Percentiles rank a stretch among this genome's conserved stretches.
phyloP scores from a whole-genome alignment of 805 yeast genomes.

The Monosporozyma servazzii region DNA sequence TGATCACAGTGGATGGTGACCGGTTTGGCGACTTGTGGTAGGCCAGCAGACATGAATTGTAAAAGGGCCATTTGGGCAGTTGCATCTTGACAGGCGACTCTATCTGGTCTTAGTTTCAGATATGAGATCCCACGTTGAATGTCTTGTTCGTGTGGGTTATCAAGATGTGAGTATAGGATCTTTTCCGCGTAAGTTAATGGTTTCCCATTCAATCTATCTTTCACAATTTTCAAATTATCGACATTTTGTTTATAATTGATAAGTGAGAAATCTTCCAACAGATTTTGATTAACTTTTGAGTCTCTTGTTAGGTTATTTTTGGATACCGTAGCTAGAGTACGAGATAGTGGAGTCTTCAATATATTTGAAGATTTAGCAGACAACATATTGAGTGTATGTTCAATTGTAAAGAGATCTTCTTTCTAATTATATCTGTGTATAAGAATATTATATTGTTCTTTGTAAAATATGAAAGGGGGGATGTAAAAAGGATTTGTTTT shows the following conservation, averaged over 20 bases:
- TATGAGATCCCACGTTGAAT: constrained; percentile 82
- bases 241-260: constrained; percentile 86
- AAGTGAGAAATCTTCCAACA: constrained; percentile 74
- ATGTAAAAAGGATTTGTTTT: too few species aligned
- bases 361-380: constrained; percentile 24
- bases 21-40: constrained; percentile 87
- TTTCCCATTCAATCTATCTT: constrained; percentile 60
- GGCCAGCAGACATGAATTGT: constrained; percentile 93
- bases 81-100: constrained; percentile 99
- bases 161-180: constrained; percentile 89
- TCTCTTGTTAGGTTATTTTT: constrained; percentile 39
- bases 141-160: constrained; percentile 81
- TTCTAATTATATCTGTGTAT: too few species aligned
- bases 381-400: constrained; percentile 16
- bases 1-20: constrained; percentile 97
- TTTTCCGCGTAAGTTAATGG: constrained; percentile 95
- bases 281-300: constrained; percentile 71
- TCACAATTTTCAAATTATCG: constrained; percentile 80
- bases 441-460: too few species aligned
- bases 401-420: neutral
- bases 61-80: constrained; percentile 97
- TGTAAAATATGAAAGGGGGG: neutral
- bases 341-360: constrained; percentile 13
- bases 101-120: constrained; percentile 90
- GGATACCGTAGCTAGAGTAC: constrained; percentile 36